Base-by-base conservation (phyloP, 805 yeast species). In the Hanseniaspora valbyensis region DNA sequence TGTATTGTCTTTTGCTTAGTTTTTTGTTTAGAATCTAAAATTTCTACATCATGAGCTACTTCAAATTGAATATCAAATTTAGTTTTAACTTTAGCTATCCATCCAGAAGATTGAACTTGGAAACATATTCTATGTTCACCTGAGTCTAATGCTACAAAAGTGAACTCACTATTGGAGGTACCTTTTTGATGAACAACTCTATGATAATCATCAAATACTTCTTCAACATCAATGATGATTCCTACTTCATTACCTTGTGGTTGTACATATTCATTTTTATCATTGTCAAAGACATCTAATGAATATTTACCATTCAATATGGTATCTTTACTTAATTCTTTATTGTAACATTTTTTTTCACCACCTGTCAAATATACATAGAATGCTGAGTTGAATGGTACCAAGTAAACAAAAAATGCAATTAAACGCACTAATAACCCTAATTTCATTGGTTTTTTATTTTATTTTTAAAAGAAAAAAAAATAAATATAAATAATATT, bases 41-140 rank as follows among this genome's bases (percentile, higher is more conserved):
- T 28, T 55, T 76, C 75, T 19, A 66, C 64, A 54, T 82, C 79
- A 42, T 81, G 77, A 24, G 88, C 90, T 53, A 79, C 71, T 40
- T 76, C 80, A 58, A 83, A 72, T 54, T 81, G 86, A 52, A 83
- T 74, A 53, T 74, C 73, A 50, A 80, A 69, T 59, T 80, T 73
- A 52, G 80, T 76, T 52, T 69, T 70, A 56, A 72, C 70, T 59
- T 76, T 75, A 53, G 76, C 71, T 59, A 83, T 72, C 80, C 88
- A 83, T 49, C 83, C 86, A 14, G 61, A 63, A 6, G 69, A 61
- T 52, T 67, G 69, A n/a, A 73, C 70, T 54, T 68, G 70, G 55
- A 83, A 69, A 65, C 92, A 83, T 62, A 83, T 76, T 65, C 77
- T 78, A 67, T 83, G 90, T 60, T 83, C 90, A 58, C 92, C 92